Percentiles rank a stretch among this genome's conserved stretches.
Evolutionary conservation across 257 asterid species (phyloP).

Genomic region (Plantago ovata): DNA sequence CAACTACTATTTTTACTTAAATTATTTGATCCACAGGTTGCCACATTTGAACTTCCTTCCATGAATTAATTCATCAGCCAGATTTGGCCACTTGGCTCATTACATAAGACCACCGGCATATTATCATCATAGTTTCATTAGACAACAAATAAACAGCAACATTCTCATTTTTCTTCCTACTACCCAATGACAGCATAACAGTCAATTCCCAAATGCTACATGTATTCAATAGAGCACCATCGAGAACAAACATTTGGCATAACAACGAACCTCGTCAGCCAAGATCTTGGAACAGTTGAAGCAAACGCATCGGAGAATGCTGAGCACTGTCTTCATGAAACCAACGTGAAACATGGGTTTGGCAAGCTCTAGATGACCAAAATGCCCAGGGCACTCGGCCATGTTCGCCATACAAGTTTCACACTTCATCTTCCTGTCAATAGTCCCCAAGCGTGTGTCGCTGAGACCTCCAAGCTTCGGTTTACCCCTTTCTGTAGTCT

Average conservation of each 20-base stretch:
- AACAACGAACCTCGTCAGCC: conserved; percentile 68
- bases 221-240: neutral
- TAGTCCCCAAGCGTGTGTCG: conserved; percentile 88
- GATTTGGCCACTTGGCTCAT: no score
- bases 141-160: no score
- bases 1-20: no score
- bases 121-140: no score
- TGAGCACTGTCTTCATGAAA: conserved; percentile 84
- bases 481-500: conserved; percentile 94
- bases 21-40: no score
- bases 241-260: neutral
- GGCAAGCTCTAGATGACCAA: conserved; percentile 96
- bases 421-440: conserved; percentile 91
- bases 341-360: conserved; percentile 99
- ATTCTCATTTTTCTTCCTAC: no score
- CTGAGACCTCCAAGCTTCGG: conserved; percentile 91
- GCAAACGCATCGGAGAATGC: conserved; percentile 86
- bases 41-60: no score
- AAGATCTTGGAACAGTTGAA: conserved; percentile 95
- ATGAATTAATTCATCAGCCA: no score
- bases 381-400: conserved; percentile 99
- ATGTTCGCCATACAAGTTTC: conserved; percentile 97
- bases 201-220: no score
- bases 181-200: no score
- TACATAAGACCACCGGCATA: no score